These are phyloP conservation scores for Neopestalotiopsis rosae DNA, from an alignment of 2,329 filamentous ascomycete genomes.

Conservation along the genomic window DNA sequence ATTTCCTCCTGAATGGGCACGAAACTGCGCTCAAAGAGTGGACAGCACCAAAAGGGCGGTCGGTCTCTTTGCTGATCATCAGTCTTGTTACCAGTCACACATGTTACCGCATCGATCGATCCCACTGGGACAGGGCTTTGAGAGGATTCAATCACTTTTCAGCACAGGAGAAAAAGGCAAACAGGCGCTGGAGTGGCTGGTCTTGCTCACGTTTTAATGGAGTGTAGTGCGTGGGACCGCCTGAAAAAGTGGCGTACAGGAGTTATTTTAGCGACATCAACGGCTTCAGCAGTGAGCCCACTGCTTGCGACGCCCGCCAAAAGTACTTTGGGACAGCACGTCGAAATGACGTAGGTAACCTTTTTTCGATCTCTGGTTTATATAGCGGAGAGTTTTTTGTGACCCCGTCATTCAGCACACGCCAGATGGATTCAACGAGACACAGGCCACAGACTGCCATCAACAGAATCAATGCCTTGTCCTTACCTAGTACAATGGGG, in stretches of 20 bases:
- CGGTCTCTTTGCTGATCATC: no score
- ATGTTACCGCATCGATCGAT: not conserved
- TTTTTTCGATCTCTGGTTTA: not conserved
- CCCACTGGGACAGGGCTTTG: not conserved
- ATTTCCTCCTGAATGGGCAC: no score
- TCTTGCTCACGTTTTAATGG: not conserved
- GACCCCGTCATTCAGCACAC: not conserved
- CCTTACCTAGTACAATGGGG: not conserved
- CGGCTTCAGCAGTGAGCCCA: not conserved
- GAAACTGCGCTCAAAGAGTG: no score
- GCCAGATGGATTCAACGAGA: not conserved
- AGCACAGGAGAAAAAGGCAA: not conserved
- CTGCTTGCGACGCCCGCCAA: not conserved
- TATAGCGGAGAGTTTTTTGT: not conserved
- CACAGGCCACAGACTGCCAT: not conserved
- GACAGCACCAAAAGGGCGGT: no score
- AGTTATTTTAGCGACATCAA: constrained; percentile 1
- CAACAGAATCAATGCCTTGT: not conserved
- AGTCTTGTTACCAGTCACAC: no score
- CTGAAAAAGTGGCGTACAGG: not conserved
- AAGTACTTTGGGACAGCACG: constrained; percentile 6
- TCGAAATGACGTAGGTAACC: constrained; percentile 7
- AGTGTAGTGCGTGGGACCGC: not conserved
- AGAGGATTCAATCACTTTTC: not conserved
- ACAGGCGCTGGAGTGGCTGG: not conserved